Percentiles rank a stretch among this genome's conserved stretches.
Evolutionary conservation across 1,139 yeast species (phyloP).

Genomic region (Lodderomyces beijingensis): DNA sequence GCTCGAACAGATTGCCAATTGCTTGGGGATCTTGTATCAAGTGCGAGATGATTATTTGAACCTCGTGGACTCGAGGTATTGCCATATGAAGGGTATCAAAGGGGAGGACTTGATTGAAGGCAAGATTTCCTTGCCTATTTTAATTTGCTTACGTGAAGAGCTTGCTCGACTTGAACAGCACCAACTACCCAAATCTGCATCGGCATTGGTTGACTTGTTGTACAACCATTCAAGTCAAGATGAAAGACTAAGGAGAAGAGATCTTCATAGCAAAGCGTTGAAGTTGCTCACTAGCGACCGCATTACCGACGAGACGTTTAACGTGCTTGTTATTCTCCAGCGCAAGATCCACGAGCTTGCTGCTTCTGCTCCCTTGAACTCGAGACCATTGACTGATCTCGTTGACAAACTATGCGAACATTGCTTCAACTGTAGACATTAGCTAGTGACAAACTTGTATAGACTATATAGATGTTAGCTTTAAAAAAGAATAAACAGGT

Average conservation of each 20-base stretch:
- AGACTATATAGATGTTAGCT: too few species aligned
- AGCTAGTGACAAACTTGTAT: too few species aligned
- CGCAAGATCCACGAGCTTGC: neutral
- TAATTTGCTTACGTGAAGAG: slow-evolving; percentile 43
- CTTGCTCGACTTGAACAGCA: neutral
- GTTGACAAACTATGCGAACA: slow-evolving; percentile 21
- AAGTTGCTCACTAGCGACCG: neutral
- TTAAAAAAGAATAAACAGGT: too few species aligned
- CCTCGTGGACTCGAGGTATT: slow-evolving; percentile 49
- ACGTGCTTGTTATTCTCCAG: neutral
- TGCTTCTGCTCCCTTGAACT: slow-evolving; percentile 3
- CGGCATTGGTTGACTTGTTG: neutral
- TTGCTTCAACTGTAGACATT: too few species aligned
- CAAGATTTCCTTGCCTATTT: slow-evolving; percentile 77
- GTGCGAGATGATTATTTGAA: slow-evolving; percentile 78
- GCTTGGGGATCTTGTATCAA: slow-evolving; percentile 80
- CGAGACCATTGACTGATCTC: slow-evolving; percentile 19
- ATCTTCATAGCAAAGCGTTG: neutral
- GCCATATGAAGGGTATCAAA: slow-evolving; percentile 61
- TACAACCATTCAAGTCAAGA: neutral
- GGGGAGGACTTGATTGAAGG: slow-evolving; percentile 92
- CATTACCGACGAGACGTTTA: neutral
- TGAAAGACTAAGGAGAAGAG: neutral
- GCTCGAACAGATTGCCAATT: slow-evolving; percentile 49
- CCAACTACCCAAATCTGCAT: neutral